Evolutionary conservation across 371 early-diverging fungal genomes (phyloP).

Genomic region (Syncephalis plumigaleata): DNA sequence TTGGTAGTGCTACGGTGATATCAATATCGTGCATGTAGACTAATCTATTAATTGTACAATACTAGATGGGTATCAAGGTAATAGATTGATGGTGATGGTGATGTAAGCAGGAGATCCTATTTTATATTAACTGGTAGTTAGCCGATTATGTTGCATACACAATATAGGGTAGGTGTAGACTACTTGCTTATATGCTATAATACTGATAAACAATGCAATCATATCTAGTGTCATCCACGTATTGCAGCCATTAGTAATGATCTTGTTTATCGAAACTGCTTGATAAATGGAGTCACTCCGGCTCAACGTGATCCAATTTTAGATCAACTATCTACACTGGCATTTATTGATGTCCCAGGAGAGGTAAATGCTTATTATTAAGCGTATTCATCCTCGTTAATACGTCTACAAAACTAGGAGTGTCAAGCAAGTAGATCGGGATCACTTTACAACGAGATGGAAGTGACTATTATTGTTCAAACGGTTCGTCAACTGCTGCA

Average conservation of each 20-base stretch:
- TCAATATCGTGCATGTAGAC: neutral
- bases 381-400: neutral
- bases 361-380: slow-evolving; percentile 7
- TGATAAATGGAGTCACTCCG: slow-evolving; percentile 32
- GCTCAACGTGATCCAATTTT: slow-evolving; percentile 24
- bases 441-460: slow-evolving; percentile 28
- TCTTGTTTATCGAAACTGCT: slow-evolving; percentile 44
- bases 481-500: slow-evolving; percentile 16
- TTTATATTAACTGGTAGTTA: slow-evolving; percentile 1
- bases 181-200: neutral
- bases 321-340: slow-evolving; percentile 29
- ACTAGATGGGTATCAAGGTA: slow-evolving; percentile 7
- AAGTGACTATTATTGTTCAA: slow-evolving; percentile 19
- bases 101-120: neutral
- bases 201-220: neutral
- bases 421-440: slow-evolving; percentile 13
- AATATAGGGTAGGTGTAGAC: slow-evolving; percentile 55
- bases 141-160: slow-evolving; percentile 50
- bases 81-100: neutral
- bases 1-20: slow-evolving; percentile 9
- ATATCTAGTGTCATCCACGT: slow-evolving; percentile 50
- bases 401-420: slow-evolving; percentile 6
- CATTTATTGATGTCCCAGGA: slow-evolving; percentile 40
- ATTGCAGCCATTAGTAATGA: slow-evolving; percentile 49
- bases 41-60: slow-evolving; percentile 10